These are phyloP conservation scores for Pholiota microspora DNA, from an alignment of 768 basidiomycete genomes.

Conservation along the genomic window DNA sequence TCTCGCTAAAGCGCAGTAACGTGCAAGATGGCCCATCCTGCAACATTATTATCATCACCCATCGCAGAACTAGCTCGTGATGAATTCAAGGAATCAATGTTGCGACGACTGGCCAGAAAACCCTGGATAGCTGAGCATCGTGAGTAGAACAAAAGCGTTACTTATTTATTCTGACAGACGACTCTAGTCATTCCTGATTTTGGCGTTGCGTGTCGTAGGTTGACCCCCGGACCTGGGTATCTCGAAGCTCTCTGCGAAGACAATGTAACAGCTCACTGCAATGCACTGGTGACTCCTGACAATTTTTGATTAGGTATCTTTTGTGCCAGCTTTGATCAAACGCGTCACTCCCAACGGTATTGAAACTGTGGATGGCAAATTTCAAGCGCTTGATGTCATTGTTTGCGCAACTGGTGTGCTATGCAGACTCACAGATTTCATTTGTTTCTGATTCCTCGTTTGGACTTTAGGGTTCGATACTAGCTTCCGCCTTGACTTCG, in stretches of 20 bases:
- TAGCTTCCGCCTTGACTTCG: conserved; percentile 43
- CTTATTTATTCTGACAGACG: not conserved
- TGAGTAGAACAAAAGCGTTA: conserved; percentile 20
- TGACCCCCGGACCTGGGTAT: conserved; percentile 69
- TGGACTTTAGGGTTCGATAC: conserved; percentile 49
- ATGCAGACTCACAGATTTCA: not conserved
- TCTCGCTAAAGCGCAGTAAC: too few species aligned
- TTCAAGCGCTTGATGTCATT: conserved; percentile 55
- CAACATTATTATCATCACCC: conserved; percentile 38
- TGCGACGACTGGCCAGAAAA: conserved; percentile 48
- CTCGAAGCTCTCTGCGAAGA: conserved; percentile 62
- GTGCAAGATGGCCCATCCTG: conserved; percentile 40
- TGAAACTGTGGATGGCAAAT: conserved; percentile 51
- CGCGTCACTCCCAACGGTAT: conserved; percentile 53
- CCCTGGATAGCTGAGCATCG: conserved; percentile 60
- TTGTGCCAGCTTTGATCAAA: conserved; percentile 48
- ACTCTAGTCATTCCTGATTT: conserved; percentile 57
- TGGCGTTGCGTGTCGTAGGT: conserved; percentile 55
- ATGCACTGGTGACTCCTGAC: not conserved
- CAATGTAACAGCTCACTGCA: too few species aligned
- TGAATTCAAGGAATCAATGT: conserved; percentile 45
- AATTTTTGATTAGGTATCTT: conserved; percentile 41
- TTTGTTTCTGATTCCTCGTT: not conserved
- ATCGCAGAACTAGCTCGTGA: conserved; percentile 33
- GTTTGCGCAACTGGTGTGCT: conserved; percentile 58